These are phyloP conservation scores for Crithidia fasciculata DNA, from an alignment of 208 protist genomes.

Conservation along the genomic window DNA sequence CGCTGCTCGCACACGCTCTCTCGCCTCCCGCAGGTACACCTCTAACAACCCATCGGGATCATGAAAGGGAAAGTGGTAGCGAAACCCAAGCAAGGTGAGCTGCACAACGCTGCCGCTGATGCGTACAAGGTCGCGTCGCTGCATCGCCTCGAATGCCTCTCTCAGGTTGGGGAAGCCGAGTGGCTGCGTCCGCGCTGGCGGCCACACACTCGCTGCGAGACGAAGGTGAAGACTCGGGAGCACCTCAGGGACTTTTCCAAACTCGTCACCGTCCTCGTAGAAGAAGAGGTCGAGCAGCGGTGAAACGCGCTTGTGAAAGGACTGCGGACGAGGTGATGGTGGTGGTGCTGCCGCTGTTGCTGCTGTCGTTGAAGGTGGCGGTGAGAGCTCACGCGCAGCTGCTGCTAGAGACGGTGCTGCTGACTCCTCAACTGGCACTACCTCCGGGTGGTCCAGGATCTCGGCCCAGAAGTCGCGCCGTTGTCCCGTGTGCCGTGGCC, in stretches of 20 bases:
- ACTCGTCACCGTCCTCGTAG: constrained; percentile 65
- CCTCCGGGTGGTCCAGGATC: constrained; percentile 35
- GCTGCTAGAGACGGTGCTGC: not conserved
- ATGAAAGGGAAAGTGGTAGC: constrained; percentile 85
- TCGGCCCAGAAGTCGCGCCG: constrained; percentile 47
- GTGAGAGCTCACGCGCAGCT: too few species aligned
- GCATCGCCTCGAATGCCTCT: constrained; percentile 52
- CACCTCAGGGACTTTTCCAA: constrained; percentile 43
- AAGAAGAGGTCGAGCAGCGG: constrained; percentile 78
- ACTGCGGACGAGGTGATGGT: constrained; percentile 17
- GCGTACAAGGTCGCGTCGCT: constrained; percentile 51
- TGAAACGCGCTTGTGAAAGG: constrained; percentile 69
- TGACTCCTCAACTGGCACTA: not conserved
- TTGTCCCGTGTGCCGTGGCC: constrained; percentile 1
- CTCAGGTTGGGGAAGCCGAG: constrained; percentile 47
- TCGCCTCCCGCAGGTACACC: constrained; percentile 35
- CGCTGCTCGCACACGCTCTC: constrained; percentile 26
- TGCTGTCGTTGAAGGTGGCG: not conserved
- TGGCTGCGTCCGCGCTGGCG: constrained; percentile 16
- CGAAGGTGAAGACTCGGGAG: constrained; percentile 57
- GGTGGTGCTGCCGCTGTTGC: not conserved
- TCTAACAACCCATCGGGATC: constrained; percentile 68
- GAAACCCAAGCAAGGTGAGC: constrained; percentile 77
- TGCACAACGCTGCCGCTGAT: constrained; percentile 41
- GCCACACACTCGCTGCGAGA: constrained; percentile 37